These are phyloP conservation scores for Aspergillus nanangensis DNA, from an alignment of 495 filamentous ascomycete genomes.

Conservation along the genomic window DNA sequence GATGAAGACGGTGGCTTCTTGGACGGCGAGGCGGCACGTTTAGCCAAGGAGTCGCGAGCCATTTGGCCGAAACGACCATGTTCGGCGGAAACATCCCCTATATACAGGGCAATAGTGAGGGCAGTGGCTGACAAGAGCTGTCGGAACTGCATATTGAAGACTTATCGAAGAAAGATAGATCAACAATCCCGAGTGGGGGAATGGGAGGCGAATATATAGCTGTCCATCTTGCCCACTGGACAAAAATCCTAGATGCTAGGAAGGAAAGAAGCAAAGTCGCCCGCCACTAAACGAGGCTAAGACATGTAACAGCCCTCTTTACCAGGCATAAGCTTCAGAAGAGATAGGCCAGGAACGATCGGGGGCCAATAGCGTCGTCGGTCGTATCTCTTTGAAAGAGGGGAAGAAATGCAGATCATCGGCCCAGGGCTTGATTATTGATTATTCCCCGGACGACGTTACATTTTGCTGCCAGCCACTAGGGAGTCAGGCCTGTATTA, in stretches of 20 bases:
- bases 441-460: not conserved
- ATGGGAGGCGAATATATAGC: too few species aligned
- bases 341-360: not conserved
- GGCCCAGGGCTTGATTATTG: not conserved
- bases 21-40: constrained; percentile 61
- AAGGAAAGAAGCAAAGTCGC: too few species aligned
- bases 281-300: too few species aligned
- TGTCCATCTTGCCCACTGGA: too few species aligned
- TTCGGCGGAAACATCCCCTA: constrained; percentile 20
- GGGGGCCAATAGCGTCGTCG: not conserved
- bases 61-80: constrained; percentile 45
- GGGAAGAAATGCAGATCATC: not conserved
- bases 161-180: too few species aligned
- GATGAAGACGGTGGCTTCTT: constrained; percentile 10
- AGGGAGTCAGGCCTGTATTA: too few species aligned
- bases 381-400: not conserved
- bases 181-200: too few species aligned
- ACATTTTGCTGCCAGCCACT: too few species aligned
- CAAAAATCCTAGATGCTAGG: too few species aligned
- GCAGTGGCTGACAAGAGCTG: constrained; percentile 23
- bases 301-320: too few species aligned
- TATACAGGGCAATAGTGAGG: constrained; percentile 23
- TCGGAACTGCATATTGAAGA: constrained; percentile 24
- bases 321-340: not conserved
- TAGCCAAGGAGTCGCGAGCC: constrained; percentile 78